phyloP scores from a whole-genome alignment of 352 stramenopile species.

The Globisporangium echinulatum region DNA sequence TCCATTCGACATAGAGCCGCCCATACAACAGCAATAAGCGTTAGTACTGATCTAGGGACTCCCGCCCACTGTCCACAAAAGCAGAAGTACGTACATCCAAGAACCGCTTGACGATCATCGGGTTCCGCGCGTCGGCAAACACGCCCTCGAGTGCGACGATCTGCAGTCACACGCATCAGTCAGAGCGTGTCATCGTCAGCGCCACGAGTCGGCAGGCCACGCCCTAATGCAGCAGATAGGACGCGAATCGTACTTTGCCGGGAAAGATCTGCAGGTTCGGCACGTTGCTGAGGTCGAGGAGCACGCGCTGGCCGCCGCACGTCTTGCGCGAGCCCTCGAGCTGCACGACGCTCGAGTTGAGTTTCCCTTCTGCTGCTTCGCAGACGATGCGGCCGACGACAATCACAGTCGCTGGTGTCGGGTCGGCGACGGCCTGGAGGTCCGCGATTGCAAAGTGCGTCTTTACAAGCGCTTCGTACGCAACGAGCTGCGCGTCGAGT shows the following conservation, averaged over 20 bases:
- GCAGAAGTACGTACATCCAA: slow-evolving; percentile 41
- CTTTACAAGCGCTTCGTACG: slow-evolving; percentile 75
- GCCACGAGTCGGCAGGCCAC: background rate
- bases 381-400: slow-evolving; percentile 81
- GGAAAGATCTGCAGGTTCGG: slow-evolving; percentile 75
- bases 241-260: slow-evolving; percentile 47
- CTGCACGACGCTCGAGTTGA: slow-evolving; percentile 78
- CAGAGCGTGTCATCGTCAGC: background rate
- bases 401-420: slow-evolving; percentile 64
- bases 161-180: slow-evolving; percentile 15
- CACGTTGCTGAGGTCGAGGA: slow-evolving; percentile 65
- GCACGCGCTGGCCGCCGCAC: slow-evolving; percentile 72
- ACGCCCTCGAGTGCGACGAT: slow-evolving; percentile 79
- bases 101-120: slow-evolving; percentile 74
- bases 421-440: slow-evolving; percentile 61
- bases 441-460: slow-evolving; percentile 53
- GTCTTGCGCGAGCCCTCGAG: slow-evolving; percentile 79
- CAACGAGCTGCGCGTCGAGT: slow-evolving; percentile 66
- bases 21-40: no score
- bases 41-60: no score
- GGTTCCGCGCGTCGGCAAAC: slow-evolving; percentile 56
- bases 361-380: slow-evolving; percentile 74
- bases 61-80: no score
- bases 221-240: background rate
- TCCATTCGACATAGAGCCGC: no score